Base-by-base conservation (phyloP, 768 basidiomycete species). In the Lactarius sp. region DNA sequence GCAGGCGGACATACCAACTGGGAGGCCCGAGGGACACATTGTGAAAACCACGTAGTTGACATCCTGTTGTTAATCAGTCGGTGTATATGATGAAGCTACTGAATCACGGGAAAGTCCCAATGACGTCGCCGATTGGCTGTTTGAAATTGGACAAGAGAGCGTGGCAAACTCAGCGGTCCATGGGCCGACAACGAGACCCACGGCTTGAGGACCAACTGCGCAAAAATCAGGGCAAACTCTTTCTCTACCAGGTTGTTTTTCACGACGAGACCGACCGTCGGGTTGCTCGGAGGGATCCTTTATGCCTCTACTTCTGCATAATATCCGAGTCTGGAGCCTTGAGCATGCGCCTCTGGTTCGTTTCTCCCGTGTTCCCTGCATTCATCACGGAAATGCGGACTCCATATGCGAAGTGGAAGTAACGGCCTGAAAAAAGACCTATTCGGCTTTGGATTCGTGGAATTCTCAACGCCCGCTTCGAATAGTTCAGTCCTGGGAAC, bases 101-200 rank as follows among this genome's bases (percentile, higher is more conserved):
- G 3, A 52, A 56, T 36, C 39, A 62, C 37, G 50, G 46, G 50
- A 44, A 18, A n/a, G 31, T 39, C 34, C 20, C 27, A 41, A 39
- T 54, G 46, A 41, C 31, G 42, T 61, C 37, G 53, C n/a, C 20
- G 60, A 61, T 61, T 55, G 36, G 46, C 36, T 31, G 36, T 39
- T n/a, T 55, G 37, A 39, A 61, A 55, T 31, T 27, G 52, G 44
- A 46, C 10, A 36, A 37, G 50, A 31, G 46, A 54, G 44, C 51
- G 49, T 59, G 62, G 62, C 57, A 53, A 33, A 22, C 27, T 22
- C 13, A 36, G 52, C 13, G 34, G 53, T 36, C 56, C 13, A 41
- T 52, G 62, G 56, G 34, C 49, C 56, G 41, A 51, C 62, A 52
- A 22, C 27, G 36, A 10, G 41, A 39, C 56, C 34, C 10, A 7